Evolutionary conservation across 805 yeast species (phyloP).

Genomic region (Metschnikowia peoriensis): DNA sequence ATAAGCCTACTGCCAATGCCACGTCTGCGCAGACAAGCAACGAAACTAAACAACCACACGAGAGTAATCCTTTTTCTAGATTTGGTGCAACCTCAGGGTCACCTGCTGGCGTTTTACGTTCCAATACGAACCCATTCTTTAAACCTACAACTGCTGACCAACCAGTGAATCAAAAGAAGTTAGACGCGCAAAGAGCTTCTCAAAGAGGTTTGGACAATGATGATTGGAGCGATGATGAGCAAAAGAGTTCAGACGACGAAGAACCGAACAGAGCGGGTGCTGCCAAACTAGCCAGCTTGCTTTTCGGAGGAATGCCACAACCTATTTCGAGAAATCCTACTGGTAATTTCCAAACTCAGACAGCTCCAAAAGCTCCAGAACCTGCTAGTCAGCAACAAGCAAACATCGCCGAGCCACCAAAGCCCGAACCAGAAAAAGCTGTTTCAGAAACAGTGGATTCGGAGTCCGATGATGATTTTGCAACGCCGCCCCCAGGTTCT

Average conservation of each 20-base stretch:
- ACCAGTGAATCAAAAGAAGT: conserved; percentile 52
- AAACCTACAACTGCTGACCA: conserved; percentile 37
- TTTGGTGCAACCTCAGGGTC: conserved; percentile 4
- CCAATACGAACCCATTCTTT: conserved; percentile 57
- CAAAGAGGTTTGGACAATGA: conserved; percentile 55
- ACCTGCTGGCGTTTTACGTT: conserved; percentile 9
- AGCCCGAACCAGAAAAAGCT: not conserved
- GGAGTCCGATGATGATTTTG: conserved; percentile 16
- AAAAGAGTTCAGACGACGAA: conserved; percentile 47
- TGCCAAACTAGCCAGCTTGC: conserved; percentile 52
- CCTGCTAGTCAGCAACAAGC: not conserved
- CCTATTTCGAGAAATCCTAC: conserved; percentile 27
- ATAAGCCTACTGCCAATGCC: conserved; percentile 5
- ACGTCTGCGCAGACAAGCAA: not conserved
- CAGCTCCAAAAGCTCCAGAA: not conserved
- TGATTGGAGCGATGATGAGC: conserved; percentile 49
- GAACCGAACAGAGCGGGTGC: conserved; percentile 51
- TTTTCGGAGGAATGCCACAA: conserved; percentile 51
- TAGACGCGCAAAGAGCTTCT: conserved; percentile 69
- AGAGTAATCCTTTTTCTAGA: conserved; percentile 52
- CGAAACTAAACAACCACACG: conserved; percentile 9
- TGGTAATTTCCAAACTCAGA: conserved; percentile 7
- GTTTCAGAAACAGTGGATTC: conserved; percentile 2
- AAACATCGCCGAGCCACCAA: no score
- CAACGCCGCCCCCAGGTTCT: conserved; percentile 19